A percentile compares a stretch with the other conserved stretches of the same genome.
phyloP scores from a whole-genome alignment of 257 asterid species.

The Rauvolfia tetraphylla region DNA sequence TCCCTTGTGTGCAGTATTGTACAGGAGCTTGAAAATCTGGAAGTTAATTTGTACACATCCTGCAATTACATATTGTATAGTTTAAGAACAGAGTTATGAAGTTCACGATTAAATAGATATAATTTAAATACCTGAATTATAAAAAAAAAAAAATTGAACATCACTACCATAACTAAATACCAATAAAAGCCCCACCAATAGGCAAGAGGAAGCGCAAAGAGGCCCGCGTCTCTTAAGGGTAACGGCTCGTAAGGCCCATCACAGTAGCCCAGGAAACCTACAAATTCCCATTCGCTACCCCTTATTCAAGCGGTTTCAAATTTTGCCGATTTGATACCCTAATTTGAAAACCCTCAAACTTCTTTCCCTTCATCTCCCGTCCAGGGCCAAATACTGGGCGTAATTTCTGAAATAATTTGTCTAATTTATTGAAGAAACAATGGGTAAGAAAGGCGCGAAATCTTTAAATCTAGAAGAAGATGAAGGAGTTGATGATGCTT shows the following conservation, averaged over 20 bases:
- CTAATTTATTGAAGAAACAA: background rate
- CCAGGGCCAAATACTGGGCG: background rate
- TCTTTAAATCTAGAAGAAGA: constrained; percentile 37
- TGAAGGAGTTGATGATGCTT: constrained; percentile 17
- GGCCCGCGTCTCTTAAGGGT: background rate
- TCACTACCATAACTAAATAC: no score
- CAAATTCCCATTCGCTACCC: background rate
- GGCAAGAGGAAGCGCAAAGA: no score
- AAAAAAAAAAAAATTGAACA: no score
- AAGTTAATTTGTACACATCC: no score
- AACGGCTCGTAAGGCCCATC: background rate
- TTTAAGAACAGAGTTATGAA: no score
- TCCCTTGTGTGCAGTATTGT: no score
- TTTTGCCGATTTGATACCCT: background rate
- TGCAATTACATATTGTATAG: no score
- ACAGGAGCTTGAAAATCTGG: no score
- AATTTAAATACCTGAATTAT: no score
- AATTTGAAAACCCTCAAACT: background rate
- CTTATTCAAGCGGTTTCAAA: background rate
- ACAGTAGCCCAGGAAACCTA: background rate
- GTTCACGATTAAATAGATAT: no score
- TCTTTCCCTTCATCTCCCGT: background rate
- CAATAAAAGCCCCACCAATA: no score
- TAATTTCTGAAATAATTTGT: background rate
- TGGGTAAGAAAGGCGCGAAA: constrained; percentile 50